Percentiles rank a stretch among this genome's conserved stretches.
Conservation (phyloP, 192 early-diverging fungal genomes). For the Gryganskiella cystojenkinii region DNA sequence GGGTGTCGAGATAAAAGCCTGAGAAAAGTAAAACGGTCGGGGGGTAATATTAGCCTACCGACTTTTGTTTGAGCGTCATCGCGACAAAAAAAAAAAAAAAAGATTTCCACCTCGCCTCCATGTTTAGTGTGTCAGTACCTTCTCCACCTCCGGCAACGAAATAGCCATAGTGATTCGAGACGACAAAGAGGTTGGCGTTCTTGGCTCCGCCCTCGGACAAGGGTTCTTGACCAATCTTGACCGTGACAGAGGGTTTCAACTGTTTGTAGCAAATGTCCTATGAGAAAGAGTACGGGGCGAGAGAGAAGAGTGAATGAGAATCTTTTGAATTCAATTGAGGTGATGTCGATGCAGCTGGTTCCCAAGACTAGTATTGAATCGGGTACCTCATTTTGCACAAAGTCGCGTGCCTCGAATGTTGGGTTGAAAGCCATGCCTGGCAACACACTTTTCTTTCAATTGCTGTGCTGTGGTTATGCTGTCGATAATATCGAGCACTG, state of each 20-base stretch:
- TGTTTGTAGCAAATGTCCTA: slow-evolving; percentile 34
- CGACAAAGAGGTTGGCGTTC: slow-evolving; percentile 63
- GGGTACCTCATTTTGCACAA: neutral
- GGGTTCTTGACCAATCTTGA: slow-evolving; percentile 23
- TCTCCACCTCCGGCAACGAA: slow-evolving; percentile 70
- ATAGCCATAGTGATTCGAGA: slow-evolving; percentile 75
- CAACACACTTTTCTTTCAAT: too few relatives aligned
- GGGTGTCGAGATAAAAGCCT: slow-evolving; percentile 56
- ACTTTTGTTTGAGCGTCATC: too few relatives aligned
- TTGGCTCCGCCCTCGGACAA: slow-evolving; percentile 51
- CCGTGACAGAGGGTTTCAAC: slow-evolving; percentile 14
- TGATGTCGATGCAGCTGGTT: neutral
- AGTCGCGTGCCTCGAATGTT: too few relatives aligned
- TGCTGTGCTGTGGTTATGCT: too few relatives aligned
- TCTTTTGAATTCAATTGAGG: too few relatives aligned
- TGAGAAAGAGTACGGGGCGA: too few relatives aligned
- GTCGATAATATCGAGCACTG: too few relatives aligned
- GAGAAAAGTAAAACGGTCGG: neutral
- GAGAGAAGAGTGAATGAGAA: too few relatives aligned
- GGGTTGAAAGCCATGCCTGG: too few relatives aligned
- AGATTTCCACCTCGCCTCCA: too few relatives aligned
- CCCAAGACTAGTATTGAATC: neutral
- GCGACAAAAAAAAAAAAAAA: too few relatives aligned
- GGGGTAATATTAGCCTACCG: neutral
- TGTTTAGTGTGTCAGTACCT: slow-evolving; percentile 58